These are phyloP conservation scores for Podaxis carcinomalis DNA, from an alignment of 768 basidiomycete genomes.

Conservation along the genomic window DNA sequence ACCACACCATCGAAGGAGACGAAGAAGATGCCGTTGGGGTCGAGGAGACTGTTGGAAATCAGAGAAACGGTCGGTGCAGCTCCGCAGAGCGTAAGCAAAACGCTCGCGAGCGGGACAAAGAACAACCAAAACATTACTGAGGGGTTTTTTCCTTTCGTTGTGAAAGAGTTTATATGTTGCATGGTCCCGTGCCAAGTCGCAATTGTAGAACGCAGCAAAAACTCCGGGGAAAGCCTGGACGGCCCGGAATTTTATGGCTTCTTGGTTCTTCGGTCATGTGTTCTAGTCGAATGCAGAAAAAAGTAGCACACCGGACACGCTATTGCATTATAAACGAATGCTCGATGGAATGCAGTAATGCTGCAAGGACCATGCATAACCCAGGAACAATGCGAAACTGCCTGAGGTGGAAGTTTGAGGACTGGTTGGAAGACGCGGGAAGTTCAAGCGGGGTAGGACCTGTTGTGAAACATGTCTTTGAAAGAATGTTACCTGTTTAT, in stretches of 20 bases:
- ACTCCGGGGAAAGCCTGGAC: background rate
- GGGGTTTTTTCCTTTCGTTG: background rate
- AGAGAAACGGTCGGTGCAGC: constrained; percentile 40
- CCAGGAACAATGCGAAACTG: no score
- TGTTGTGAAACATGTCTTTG: no score
- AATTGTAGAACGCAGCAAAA: background rate
- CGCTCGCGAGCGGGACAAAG: constrained; percentile 9
- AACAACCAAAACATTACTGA: constrained; percentile 3
- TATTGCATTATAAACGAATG: background rate
- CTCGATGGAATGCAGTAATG: background rate
- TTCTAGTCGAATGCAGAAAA: background rate
- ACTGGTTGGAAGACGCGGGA: no score
- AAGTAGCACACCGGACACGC: background rate
- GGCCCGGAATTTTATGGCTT: constrained; percentile 3
- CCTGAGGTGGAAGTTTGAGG: no score
- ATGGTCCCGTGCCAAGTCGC: background rate
- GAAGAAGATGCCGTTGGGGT: constrained; percentile 38
- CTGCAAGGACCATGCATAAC: no score
- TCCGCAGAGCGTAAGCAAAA: constrained; percentile 15
- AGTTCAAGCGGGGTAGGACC: no score
- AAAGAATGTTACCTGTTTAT: no score
- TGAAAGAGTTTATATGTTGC: background rate
- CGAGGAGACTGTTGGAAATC: constrained; percentile 32
- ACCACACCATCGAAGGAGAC: constrained; percentile 44
- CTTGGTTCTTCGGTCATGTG: background rate